A percentile compares a stretch with the other conserved stretches of the same genome.
Conservation (phyloP, 768 basidiomycete genomes). For the Clavulina sp. region DNA sequence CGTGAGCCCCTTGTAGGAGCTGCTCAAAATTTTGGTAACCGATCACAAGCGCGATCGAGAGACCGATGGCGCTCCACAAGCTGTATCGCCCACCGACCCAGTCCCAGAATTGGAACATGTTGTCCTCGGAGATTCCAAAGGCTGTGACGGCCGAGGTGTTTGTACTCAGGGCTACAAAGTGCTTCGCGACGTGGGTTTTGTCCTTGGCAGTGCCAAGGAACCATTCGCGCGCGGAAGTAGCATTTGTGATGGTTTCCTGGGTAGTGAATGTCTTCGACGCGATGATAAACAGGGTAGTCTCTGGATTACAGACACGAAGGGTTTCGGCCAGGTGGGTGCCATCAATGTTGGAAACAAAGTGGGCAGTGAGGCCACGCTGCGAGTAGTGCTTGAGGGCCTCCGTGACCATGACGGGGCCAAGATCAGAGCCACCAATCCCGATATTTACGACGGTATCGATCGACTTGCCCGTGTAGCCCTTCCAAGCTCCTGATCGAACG, state of each 20-base stretch:
- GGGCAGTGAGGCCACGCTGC: constrained; percentile 68
- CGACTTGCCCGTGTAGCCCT: constrained; percentile 89
- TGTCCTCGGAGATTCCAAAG: constrained; percentile 78
- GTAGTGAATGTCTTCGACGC: constrained; percentile 99
- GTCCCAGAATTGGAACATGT: constrained; percentile 99
- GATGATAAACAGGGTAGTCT: constrained; percentile 92
- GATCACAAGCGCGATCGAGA: constrained; percentile 83
- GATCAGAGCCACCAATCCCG: constrained; percentile 94
- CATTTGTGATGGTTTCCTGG: constrained; percentile 99
- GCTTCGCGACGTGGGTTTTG: constrained; percentile 87
- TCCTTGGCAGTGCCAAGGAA: constrained; percentile 75
- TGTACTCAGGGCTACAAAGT: constrained; percentile 95
- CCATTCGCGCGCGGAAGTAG: constrained; percentile 85
- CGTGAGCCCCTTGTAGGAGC: constrained; percentile 81
- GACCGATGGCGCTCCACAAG: constrained; percentile 94
- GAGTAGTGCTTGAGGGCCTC: constrained; percentile 91
- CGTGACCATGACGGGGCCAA: constrained; percentile 98
- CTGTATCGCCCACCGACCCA: constrained; percentile 99
- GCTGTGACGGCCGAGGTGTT: constrained; percentile 85
- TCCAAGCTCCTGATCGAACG: constrained; percentile 78
- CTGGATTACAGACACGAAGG: constrained; percentile 60
- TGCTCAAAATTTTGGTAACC: constrained; percentile 90
- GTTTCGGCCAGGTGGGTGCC: constrained; percentile 94
- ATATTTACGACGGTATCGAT: constrained; percentile 96
- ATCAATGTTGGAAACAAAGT: constrained; percentile 96